These are phyloP conservation scores for Saccharum hybrid DNA, from an alignment of 202 grass and related monocot genomes.

Conservation along the genomic window DNA sequence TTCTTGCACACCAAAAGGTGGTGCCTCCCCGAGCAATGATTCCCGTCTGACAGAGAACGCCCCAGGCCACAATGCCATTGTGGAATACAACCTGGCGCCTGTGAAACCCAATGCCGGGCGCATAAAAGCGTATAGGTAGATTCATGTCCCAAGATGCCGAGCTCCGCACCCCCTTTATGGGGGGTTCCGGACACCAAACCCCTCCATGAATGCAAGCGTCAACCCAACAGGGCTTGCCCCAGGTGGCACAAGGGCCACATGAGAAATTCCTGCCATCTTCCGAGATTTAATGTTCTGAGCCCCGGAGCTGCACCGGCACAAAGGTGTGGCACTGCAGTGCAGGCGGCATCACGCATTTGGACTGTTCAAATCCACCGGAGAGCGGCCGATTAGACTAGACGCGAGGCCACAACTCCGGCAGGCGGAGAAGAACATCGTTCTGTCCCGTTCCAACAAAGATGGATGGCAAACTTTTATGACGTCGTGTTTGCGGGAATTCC, in stretches of 20 bases:
- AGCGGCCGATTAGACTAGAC: conserved; percentile 14
- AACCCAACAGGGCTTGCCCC: conserved; percentile 45
- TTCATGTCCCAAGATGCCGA: conserved; percentile 54
- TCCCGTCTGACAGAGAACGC: conserved; percentile 47
- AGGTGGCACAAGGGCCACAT: conserved; percentile 50
- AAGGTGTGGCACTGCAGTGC: conserved; percentile 33
- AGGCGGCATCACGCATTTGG: conserved; percentile 30
- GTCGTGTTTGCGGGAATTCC: conserved; percentile 28
- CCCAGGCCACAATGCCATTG: conserved; percentile 51
- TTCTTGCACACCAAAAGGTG: conserved; percentile 32
- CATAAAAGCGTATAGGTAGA: conserved; percentile 52
- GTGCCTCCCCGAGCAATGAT: conserved; percentile 47
- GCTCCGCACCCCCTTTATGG: conserved; percentile 37
- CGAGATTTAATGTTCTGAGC: conserved; percentile 46
- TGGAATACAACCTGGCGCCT: conserved; percentile 68
- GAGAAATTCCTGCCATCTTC: conserved; percentile 49
- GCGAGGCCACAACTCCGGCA: not conserved
- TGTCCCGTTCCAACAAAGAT: conserved; percentile 20
- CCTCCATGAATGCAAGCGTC: conserved; percentile 62
- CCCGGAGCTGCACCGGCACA: conserved; percentile 38
- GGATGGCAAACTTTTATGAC: conserved; percentile 20
- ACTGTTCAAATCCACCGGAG: conserved; percentile 17
- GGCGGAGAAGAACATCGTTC: not conserved
- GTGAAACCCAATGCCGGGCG: conserved; percentile 46
- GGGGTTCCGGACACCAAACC: conserved; percentile 43